phyloP scores from a whole-genome alignment of 2,329 filamentous ascomycete genomes.

The Trichoderma simmonsii region DNA sequence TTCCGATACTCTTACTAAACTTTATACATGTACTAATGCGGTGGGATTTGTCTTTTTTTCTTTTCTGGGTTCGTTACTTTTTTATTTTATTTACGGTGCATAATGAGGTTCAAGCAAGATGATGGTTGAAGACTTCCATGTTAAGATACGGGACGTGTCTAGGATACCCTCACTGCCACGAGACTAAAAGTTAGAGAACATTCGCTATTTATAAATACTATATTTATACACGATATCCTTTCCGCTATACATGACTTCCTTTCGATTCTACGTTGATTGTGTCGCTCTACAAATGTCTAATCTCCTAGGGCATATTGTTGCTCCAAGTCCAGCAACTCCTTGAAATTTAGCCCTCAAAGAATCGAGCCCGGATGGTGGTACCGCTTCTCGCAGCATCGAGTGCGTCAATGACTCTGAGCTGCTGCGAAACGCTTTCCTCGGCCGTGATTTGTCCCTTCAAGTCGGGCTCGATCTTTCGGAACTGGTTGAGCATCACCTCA shows the following conservation, averaged over 20 bases:
- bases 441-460: slow-evolving; percentile 12
- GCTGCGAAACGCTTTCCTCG: slow-evolving; percentile 12
- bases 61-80: not conserved
- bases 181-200: not conserved
- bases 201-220: not conserved
- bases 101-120: not conserved
- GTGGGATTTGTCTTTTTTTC: not conserved
- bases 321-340: no score
- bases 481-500: not conserved
- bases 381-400: slow-evolving; percentile 7
- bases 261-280: not conserved
- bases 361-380: not conserved
- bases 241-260: not conserved
- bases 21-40: not conserved
- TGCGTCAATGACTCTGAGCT: slow-evolving; percentile 16
- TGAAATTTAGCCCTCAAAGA: not conserved
- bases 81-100: not conserved
- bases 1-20: slow-evolving; percentile 51
- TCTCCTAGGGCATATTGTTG: not conserved
- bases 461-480: not conserved
- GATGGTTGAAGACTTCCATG: not conserved
- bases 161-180: not conserved
- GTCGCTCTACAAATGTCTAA: not conserved
- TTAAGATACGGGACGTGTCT: not conserved
- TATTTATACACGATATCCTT: not conserved